Conservation (phyloP, 176 grass and related monocot genomes). For the Bothriochloa decipiens region DNA sequence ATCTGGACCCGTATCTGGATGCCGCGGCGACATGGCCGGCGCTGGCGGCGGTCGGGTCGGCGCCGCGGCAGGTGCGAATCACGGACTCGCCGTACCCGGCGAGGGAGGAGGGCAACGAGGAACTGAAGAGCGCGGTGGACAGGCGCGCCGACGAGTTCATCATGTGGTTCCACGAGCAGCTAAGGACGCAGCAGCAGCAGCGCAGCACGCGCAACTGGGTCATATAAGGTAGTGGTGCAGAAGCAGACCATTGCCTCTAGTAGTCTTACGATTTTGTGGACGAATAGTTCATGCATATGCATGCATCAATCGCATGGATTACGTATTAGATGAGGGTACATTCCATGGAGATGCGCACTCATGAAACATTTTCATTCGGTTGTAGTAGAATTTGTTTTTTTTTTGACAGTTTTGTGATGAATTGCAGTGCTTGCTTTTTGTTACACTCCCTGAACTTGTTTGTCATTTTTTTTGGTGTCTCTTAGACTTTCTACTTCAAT, state of each 20-base stretch:
- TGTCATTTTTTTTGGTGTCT: neutral
- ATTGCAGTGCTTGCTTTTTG: conserved; percentile 18
- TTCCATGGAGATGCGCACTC: neutral
- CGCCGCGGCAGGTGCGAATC: conserved; percentile 51
- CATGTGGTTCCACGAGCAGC: conserved; percentile 75
- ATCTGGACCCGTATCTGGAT: conserved; percentile 11
- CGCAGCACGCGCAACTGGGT: neutral
- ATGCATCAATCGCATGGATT: conserved; percentile 8
- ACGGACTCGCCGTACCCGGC: conserved; percentile 67
- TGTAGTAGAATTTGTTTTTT: neutral
- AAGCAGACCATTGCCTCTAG: neutral
- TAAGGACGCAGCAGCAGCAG: conserved; percentile 55
- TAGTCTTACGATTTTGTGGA: neutral
- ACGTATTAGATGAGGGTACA: neutral
- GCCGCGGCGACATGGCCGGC: conserved; percentile 9
- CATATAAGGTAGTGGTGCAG: conserved; percentile 6
- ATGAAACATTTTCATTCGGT: neutral
- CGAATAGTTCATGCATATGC: neutral
- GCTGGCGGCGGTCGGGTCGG: neutral
- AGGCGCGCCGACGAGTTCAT: conserved; percentile 91
- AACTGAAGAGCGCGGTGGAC: conserved; percentile 51
- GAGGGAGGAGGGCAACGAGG: conserved; percentile 45
- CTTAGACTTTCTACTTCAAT: neutral
- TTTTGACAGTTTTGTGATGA: neutral
- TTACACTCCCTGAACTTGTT: neutral